Conservation (phyloP, 2,329 filamentous ascomycete species). For the Fusarium agapanthi region DNA sequence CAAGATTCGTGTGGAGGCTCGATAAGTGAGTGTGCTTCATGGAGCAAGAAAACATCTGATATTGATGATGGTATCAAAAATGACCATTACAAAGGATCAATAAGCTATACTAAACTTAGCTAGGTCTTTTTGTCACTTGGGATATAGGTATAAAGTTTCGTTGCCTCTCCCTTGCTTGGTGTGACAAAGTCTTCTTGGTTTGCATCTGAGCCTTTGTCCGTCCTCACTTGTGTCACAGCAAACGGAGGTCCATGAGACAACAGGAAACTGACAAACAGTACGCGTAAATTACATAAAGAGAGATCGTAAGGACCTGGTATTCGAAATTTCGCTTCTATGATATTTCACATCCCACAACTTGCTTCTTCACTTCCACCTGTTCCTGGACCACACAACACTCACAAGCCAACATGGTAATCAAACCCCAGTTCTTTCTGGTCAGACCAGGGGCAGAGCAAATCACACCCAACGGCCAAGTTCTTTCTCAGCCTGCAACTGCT, state of each 20-base stretch:
- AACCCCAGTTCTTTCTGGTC: conserved; percentile 53
- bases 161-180: background rate
- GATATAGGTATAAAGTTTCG: background rate
- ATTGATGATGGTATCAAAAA: background rate
- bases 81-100: background rate
- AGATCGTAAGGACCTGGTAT: background rate
- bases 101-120: background rate
- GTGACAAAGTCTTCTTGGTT: background rate
- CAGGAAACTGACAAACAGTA: background rate
- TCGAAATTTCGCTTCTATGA: background rate
- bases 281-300: conserved; percentile 2
- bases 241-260: background rate
- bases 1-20: conserved; percentile 73
- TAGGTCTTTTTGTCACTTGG: background rate
- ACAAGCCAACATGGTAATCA: conserved; percentile 27
- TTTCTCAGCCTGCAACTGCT: conserved; percentile 46
- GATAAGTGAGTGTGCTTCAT: conserved; percentile 23
- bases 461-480: conserved; percentile 30
- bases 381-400: background rate
- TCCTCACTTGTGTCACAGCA: conserved; percentile 19
- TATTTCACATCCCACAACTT: background rate
- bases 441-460: conserved; percentile 47
- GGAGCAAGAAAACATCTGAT: background rate
- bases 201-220: conserved; percentile 2
- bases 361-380: background rate